Evolutionary conservation across 495 filamentous ascomycete genomes (phyloP), one percentile per base, ranked within the genome.

Genomic region (Neurospora africana): DNA sequence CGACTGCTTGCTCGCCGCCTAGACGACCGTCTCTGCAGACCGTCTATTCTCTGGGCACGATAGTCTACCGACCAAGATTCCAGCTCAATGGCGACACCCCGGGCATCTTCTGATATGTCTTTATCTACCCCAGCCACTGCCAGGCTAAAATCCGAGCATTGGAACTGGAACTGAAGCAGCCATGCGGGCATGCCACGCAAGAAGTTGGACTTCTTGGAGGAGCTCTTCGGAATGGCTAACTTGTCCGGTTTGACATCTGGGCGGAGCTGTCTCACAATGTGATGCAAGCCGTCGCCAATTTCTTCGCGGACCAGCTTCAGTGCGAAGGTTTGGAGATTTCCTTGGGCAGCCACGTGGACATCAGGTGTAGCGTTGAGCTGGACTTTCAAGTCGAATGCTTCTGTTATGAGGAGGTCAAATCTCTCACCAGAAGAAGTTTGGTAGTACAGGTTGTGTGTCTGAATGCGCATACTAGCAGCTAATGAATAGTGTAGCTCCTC

Each of bases 41-140:
- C 78, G 69, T 94, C 91, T 10, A 87, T 82, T 76, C 89, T 93
- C 75, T 96, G 90, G 19, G 92, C 91, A 73, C 89, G 90, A 80
- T 98, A 99, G 72, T 98, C 94, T 10, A 93, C 90, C 2, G 90
- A 92, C 93, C 93, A 97, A 0, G 91, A 92, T 74, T 97, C 93
- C 15, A 98, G 80, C 75, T 98, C 93, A 11, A 98, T 76, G 3
- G 93, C 92, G 68, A 95, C 84, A 30, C 95, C 95, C 65, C 93
- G 88, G 10, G 90, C 88, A 39, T 92, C 86, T 58, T 89, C 86
- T 7, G 94, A 95, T 35, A 97, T 92, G 5, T 90, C 87, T 33
- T 86, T 82, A 77, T 98, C 96, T 43, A 95, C 85, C 5, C 95
- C 96, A 27, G 95, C 96, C 69, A 98, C 87, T 79, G 98, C 96